Base-by-base conservation (phyloP, 1,139 yeast genomes). In the Yamadazyma sp. region DNA sequence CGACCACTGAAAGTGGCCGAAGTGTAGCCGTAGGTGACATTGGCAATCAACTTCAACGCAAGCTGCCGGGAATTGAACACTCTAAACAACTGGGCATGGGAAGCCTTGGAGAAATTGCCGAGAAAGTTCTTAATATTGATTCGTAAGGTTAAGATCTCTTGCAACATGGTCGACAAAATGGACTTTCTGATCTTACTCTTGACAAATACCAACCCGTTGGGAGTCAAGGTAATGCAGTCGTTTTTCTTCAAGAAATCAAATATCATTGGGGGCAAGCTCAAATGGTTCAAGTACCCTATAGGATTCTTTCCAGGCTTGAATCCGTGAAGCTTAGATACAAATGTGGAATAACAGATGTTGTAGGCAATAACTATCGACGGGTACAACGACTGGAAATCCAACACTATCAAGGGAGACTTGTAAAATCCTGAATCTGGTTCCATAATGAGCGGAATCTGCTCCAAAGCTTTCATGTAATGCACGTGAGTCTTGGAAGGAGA, bases 1-100 rank as follows among this genome's bases (percentile, higher is more conserved):
- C 98, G 68, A 0, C 98, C 98, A 25, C 96, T 88, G 55, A 83
- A 92, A 0, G 96, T 80, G 0, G 98, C 98, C 0, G 97, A 85
- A 0, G 98, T 77, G 55, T 92, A 92, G 0, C 98, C 98, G 64
- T 92, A 92, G 0, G 97, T 91, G 12, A 92, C 98, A 59, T 89
- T 91, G 1, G 98, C 97, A 39, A 91, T 83, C 43, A 92, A 66
- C 55, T 92, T 92, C 44, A 92, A 64, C 0, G 97, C 98, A 32
- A 87, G 60, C 54, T 92, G 98, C 39, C 92, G 71, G 41, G 87
- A 84, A 55, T 87, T 79, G 56, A 86, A 79, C 9, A 86, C 63
- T 43, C 79, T 77, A 34, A 68, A 66, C 28, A 81, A 64, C 38
- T 67, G 73, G 6, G 59, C 46, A 24, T 33, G 22, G 8, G 37